Conservation (phyloP, 2,329 filamentous ascomycete species). For the Xylariaceae sp. region DNA sequence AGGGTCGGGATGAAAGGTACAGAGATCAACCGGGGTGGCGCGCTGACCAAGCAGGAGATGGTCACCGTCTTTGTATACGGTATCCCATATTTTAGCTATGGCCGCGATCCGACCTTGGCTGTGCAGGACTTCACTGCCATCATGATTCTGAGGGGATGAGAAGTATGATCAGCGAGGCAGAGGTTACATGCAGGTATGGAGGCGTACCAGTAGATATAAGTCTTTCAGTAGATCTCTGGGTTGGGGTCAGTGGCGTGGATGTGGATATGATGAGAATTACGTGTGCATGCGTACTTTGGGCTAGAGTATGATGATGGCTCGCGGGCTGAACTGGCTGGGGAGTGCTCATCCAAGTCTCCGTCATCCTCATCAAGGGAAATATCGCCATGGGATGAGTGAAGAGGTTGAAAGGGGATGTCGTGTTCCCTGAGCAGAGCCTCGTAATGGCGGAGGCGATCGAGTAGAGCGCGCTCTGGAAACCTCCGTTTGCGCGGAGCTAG, state of each 20-base stretch:
- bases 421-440: constrained; percentile 54
- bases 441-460: constrained; percentile 54
- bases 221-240: constrained; percentile 30
- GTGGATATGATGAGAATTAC: neutral
- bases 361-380: constrained; percentile 8
- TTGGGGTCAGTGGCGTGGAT: constrained; percentile 21
- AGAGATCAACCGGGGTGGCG: constrained; percentile 39
- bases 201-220: constrained; percentile 39
- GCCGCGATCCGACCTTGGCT: constrained; percentile 30
- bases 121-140: constrained; percentile 32
- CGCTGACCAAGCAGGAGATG: constrained; percentile 50
- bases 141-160: constrained; percentile 2
- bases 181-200: neutral
- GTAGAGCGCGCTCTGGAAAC: constrained; percentile 55
- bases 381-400: constrained; percentile 27
- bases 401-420: constrained; percentile 50
- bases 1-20: constrained; percentile 46
- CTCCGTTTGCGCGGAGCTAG: constrained; percentile 35
- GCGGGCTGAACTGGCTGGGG: constrained; percentile 14
- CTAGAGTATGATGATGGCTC: neutral
- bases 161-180: neutral
- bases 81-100: constrained; percentile 44
- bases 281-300: neutral
- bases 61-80: constrained; percentile 39
- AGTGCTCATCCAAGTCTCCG: constrained; percentile 6